Evolutionary conservation across 2,329 filamentous ascomycete genomes (phyloP).

Genomic region (Daldinia sp.): DNA sequence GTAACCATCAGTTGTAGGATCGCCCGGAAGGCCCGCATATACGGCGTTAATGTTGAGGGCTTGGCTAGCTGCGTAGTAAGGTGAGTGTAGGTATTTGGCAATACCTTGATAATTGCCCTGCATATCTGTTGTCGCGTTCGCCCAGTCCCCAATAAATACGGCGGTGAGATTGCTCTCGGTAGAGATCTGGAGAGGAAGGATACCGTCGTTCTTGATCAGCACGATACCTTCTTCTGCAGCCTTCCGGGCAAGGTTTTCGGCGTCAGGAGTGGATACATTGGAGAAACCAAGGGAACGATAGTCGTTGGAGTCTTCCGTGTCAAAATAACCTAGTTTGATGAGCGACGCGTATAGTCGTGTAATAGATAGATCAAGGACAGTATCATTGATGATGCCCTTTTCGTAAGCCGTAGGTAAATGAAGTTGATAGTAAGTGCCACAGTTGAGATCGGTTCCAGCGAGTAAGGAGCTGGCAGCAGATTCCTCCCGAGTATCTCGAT

Average conservation of each 20-base stretch:
- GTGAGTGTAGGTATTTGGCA: constrained; percentile 63
- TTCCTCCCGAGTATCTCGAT: constrained; percentile 44
- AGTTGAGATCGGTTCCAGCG: constrained; percentile 50
- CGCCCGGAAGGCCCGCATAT: constrained; percentile 47
- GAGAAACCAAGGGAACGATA: constrained; percentile 39
- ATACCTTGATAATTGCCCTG: constrained; percentile 56
- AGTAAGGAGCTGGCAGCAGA: constrained; percentile 47
- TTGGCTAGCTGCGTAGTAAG: constrained; percentile 60
- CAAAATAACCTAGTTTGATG: constrained; percentile 46
- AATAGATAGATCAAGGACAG: constrained; percentile 42
- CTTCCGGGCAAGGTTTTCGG: constrained; percentile 39
- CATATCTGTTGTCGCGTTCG: constrained; percentile 41
- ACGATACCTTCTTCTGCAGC: constrained; percentile 42
- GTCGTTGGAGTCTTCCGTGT: constrained; percentile 37
- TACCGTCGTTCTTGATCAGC: constrained; percentile 42
- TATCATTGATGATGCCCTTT: constrained; percentile 43
- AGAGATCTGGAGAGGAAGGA: constrained; percentile 36
- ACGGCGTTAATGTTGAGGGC: constrained; percentile 57
- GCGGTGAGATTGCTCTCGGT: constrained; percentile 33
- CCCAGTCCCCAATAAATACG: constrained; percentile 40
- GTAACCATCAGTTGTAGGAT: constrained; percentile 45
- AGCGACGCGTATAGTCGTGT: constrained; percentile 44
- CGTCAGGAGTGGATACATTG: constrained; percentile 38
- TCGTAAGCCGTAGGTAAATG: constrained; percentile 44
- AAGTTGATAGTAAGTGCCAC: constrained; percentile 43